phyloP scores from a whole-genome alignment of 2,329 filamentous ascomycete genomes.

The Diplodia mutila region DNA sequence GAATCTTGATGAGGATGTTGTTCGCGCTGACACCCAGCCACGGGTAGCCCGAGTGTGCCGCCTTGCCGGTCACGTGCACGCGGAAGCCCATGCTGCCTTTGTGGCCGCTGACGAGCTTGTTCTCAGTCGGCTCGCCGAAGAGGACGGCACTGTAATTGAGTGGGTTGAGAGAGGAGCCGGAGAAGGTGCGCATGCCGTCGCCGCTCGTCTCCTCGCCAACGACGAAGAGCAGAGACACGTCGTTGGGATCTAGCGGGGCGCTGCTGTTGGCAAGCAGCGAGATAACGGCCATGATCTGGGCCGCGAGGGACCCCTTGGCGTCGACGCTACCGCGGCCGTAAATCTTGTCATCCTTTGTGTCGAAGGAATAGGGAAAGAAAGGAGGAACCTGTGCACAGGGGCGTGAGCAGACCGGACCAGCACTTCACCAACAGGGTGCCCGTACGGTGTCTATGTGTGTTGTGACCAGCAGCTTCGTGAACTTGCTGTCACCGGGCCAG shows the following conservation, averaged over 20 bases:
- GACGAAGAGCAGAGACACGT: conserved; percentile 61
- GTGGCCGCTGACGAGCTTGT: conserved; percentile 85
- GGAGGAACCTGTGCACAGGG: conserved; percentile 60
- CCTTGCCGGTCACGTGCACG: conserved; percentile 71
- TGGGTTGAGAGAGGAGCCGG: conserved; percentile 50
- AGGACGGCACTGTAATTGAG: conserved; percentile 69
- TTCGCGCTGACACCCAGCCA: conserved; percentile 87
- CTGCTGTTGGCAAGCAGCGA: conserved; percentile 50
- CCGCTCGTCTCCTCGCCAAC: conserved; percentile 84
- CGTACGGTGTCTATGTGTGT: conserved; percentile 77
- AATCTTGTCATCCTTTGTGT: conserved; percentile 57
- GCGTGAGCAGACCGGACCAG: not conserved
- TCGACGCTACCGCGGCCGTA: conserved; percentile 75
- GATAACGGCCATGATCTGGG: conserved; percentile 71
- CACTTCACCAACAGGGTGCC: no score
- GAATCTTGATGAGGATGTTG: conserved; percentile 74
- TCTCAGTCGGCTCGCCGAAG: conserved; percentile 92
- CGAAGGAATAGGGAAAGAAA: conserved; percentile 67
- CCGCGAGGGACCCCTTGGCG: conserved; percentile 62
- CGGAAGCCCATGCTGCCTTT: conserved; percentile 78
- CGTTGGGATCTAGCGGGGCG: conserved; percentile 44
- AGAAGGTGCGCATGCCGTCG: conserved; percentile 71
- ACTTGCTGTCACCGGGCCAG: conserved; percentile 55
- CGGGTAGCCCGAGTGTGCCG: conserved; percentile 89
- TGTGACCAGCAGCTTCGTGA: conserved; percentile 67